Conservation (phyloP, 805 yeast species). For the Wickerhamomyces rabaulensis region DNA sequence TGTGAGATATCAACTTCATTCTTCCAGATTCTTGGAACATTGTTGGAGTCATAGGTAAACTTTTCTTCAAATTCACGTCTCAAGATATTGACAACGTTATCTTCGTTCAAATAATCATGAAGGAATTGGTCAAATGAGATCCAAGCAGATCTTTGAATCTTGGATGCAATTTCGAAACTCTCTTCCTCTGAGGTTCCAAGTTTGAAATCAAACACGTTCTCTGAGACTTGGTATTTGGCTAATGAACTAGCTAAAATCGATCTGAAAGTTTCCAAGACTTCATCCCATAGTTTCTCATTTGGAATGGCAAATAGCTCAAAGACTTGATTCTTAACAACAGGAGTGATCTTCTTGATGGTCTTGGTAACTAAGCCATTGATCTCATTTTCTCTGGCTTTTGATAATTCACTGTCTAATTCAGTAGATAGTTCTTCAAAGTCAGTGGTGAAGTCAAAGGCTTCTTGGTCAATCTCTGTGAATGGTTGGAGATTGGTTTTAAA, state of each 20-base stretch:
- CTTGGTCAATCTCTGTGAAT: slow-evolving; percentile 13
- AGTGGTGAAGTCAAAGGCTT: slow-evolving; percentile 24
- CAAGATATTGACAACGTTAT: slow-evolving; percentile 56
- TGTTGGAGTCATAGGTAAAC: slow-evolving; percentile 79
- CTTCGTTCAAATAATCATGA: slow-evolving; percentile 60
- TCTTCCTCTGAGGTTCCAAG: slow-evolving; percentile 49
- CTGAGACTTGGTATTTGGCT: slow-evolving; percentile 22
- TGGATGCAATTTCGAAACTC: slow-evolving; percentile 36
- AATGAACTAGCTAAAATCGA: slow-evolving; percentile 26
- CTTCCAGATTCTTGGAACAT: slow-evolving; percentile 78
- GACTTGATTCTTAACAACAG: slow-evolving; percentile 45
- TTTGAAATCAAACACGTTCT: slow-evolving; percentile 50
- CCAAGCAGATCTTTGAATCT: slow-evolving; percentile 61
- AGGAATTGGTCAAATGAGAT: slow-evolving; percentile 48
- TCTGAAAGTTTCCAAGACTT: slow-evolving; percentile 40
- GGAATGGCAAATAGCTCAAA: slow-evolving; percentile 46
- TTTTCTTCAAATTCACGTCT: slow-evolving; percentile 77
- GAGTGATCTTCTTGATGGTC: slow-evolving; percentile 40
- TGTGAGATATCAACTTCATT: slow-evolving; percentile 67
- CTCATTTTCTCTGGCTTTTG: slow-evolving; percentile 19
- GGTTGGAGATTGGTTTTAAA: slow-evolving; percentile 14
- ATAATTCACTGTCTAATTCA: slow-evolving; percentile 24
- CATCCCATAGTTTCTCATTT: slow-evolving; percentile 55
- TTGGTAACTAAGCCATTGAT: slow-evolving; percentile 32
- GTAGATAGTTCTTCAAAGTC: slow-evolving; percentile 29